Evolutionary conservation across 2,329 filamentous ascomycete species (phyloP), one percentile per base, ranked within the genome.

Genomic region (Trichoderma sp.): DNA sequence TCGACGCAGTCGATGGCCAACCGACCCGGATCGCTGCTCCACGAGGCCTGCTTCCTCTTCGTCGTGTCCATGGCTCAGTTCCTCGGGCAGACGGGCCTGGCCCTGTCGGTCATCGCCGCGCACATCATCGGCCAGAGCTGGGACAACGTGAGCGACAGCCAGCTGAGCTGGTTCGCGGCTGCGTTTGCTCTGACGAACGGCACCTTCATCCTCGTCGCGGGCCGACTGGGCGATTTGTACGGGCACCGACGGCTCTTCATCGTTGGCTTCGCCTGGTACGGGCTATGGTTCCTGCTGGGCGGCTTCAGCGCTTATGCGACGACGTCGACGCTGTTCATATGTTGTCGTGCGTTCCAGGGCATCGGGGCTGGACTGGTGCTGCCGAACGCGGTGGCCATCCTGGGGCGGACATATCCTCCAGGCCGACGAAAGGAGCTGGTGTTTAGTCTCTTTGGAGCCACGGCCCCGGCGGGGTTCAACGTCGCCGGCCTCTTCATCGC

Each of bases 381-480:
- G n/a, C 85, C 85, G 0, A 88, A 87, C 69, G 82, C 76, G 2
- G 74, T 88, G 30, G 85, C 84, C 2, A 77, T 88, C 17, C 71
- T 88, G 3, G 84, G 85, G 5, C 75, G 76, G 0, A 78, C 80
- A 1, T 88, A 87, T 69, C 72, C 76, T 2, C 72, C 73, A 0
- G 76, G 77, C 0, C 66, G 66, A 12, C 73, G 73, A 7, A 76
- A 78, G 63, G 71, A 73, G 21, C 72, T 77, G 70, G 72, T 74
- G 2, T 75, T 78, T 48, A 71, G 72, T 43, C 51, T 77, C 15
- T 78, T 78, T 66, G 76, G 74, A 19, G 77, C 74, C 21, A 72
- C 68, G 17, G 76, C 76, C 1, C 70, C 76, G 26, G 59, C 70
- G 3, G 78, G 77, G 3, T 71, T 72, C 26, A 65, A 75, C 24